Conservation (phyloP, 192 early-diverging fungal species). For the Spinellus fusiger region DNA sequence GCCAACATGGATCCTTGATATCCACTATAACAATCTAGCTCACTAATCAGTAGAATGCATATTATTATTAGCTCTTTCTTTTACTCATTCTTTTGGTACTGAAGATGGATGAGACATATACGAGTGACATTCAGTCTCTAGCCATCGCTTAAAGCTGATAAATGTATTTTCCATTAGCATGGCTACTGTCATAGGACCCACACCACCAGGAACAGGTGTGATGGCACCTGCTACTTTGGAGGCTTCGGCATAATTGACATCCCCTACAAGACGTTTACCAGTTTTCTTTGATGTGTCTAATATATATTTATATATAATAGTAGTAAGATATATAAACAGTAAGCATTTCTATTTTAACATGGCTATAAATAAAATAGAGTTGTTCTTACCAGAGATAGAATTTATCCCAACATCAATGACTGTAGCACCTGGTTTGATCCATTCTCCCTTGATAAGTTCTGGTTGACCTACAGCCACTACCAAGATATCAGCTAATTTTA, state of each 20-base stretch:
- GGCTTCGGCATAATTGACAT: slow-evolving; percentile 81
- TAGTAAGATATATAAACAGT: background rate
- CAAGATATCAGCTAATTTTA: slow-evolving; percentile 78
- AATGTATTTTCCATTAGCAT: slow-evolving; percentile 94
- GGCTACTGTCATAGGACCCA: slow-evolving; percentile 99
- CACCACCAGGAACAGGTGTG: slow-evolving; percentile 97
- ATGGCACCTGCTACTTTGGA: slow-evolving; percentile 68
- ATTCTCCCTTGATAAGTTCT: slow-evolving; percentile 82
- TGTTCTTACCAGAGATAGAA: slow-evolving; percentile 62
- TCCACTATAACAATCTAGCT: too few relatives aligned
- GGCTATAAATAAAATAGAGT: background rate
- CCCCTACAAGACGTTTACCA: slow-evolving; percentile 88
- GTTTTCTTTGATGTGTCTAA: slow-evolving; percentile 83
- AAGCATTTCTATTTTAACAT: background rate
- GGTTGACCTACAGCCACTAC: slow-evolving; percentile 84
- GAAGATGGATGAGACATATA: too few relatives aligned
- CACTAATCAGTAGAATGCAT: too few relatives aligned
- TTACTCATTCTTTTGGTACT: too few relatives aligned
- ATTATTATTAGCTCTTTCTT: too few relatives aligned
- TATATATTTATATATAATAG: background rate
- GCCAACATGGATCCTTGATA: too few relatives aligned
- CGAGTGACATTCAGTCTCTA: too few relatives aligned
- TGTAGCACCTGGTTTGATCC: slow-evolving; percentile 89
- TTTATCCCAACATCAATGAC: slow-evolving; percentile 99
- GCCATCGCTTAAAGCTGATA: slow-evolving; percentile 65